Evolutionary conservation across 2,329 filamentous ascomycete genomes (phyloP).

Genomic region (Colletotrichum agaves): DNA sequence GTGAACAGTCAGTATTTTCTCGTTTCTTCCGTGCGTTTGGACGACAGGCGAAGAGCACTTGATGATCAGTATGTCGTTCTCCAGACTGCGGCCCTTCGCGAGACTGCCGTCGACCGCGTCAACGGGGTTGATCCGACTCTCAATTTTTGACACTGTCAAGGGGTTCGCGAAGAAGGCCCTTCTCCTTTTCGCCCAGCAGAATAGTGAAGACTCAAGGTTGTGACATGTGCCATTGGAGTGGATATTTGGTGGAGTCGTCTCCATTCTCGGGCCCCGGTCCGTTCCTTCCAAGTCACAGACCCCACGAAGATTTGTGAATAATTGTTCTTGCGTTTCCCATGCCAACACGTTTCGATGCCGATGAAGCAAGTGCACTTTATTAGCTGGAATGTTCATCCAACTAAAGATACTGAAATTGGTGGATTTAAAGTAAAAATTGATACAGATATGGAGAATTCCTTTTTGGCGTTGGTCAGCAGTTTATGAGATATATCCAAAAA

Average conservation of each 20-base stretch:
- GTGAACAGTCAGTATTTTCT: too few species aligned
- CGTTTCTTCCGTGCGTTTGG: too few species aligned
- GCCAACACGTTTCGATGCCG: too few species aligned
- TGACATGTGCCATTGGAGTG: constrained; percentile 7
- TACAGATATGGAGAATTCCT: too few species aligned
- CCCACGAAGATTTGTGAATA: constrained; percentile 7
- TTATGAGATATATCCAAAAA: background rate
- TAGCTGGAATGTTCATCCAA: too few species aligned
- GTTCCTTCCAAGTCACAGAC: background rate
- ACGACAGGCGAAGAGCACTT: too few species aligned
- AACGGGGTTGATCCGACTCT: constrained; percentile 10
- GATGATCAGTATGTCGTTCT: background rate
- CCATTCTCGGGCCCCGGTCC: constrained; percentile 5
- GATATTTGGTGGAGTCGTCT: constrained; percentile 6
- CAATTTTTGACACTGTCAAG: background rate
- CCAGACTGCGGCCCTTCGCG: constrained; percentile 5
- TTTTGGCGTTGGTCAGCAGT: too few species aligned
- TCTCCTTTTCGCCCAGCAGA: background rate
- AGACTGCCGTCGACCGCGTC: constrained; percentile 1
- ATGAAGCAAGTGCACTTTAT: too few species aligned
- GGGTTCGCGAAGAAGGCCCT: background rate
- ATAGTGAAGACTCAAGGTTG: background rate
- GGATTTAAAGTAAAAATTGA: too few species aligned
- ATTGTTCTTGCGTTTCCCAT: background rate
- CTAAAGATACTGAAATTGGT: too few species aligned